Percentiles rank a stretch among this genome's conserved stretches.
phyloP scores from a whole-genome alignment of 306 rosid species.

The Styphnolobium japonicum region DNA sequence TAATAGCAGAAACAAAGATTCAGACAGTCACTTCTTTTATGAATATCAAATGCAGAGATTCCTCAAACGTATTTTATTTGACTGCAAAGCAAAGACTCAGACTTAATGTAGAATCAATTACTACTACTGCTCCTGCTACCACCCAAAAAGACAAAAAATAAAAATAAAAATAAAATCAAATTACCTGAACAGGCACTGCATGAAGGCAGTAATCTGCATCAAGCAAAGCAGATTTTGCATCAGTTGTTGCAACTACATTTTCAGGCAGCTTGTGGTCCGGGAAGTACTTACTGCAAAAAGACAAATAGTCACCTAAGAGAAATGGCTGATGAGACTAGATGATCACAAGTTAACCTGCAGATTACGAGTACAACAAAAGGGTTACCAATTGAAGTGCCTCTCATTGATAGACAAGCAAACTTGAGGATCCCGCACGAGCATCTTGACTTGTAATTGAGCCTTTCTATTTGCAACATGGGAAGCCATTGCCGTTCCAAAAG shows the following conservation, averaged over 20 bases:
- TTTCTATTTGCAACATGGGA: constrained; percentile 85
- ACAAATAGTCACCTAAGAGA: background rate
- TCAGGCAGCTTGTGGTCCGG: constrained; percentile 72
- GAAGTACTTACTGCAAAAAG: constrained; percentile 69
- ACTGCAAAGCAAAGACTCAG: background rate
- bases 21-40: background rate
- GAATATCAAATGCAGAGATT: background rate
- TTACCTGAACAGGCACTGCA: constrained; percentile 96
- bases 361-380: constrained; percentile 5
- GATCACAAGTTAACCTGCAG: background rate
- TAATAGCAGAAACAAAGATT: constrained; percentile 30
- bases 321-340: background rate
- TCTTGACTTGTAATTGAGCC: constrained; percentile 71
- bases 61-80: background rate
- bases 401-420: constrained; percentile 76
- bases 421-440: constrained; percentile 85
- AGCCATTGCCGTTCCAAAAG: constrained; percentile 97
- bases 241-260: constrained; percentile 80
- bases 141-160: background rate
- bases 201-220: constrained; percentile 83
- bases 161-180: background rate
- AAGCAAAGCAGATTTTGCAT: constrained; percentile 75
- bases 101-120: background rate
- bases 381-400: constrained; percentile 61
- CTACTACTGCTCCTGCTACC: background rate